Percentiles rank a stretch among this genome's conserved stretches.
Evolutionary conservation across 441 rosid genomes (phyloP).

Genomic region (Populus trichocarpa): DNA sequence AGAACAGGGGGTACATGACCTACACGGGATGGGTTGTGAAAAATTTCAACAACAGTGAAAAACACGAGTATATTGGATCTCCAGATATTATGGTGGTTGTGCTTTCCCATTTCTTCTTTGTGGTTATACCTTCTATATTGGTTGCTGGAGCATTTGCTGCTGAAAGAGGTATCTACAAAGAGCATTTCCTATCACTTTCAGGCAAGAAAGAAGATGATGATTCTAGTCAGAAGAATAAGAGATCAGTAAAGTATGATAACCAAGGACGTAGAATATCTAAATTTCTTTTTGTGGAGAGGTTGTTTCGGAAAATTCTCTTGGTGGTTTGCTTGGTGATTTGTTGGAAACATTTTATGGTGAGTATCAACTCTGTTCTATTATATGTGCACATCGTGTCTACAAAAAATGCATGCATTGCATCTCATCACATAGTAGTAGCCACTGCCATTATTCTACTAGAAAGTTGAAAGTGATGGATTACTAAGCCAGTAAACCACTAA

Average conservation of each 20-base stretch:
- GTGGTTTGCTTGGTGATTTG: slow-evolving; percentile 53
- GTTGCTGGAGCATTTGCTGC: slow-evolving; percentile 56
- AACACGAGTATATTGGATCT: slow-evolving; percentile 55
- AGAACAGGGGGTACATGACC: slow-evolving; percentile 66
- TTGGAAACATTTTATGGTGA: slow-evolving; percentile 81
- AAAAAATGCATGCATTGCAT: not conserved
- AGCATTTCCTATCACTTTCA: slow-evolving; percentile 42
- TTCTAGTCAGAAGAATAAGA: slow-evolving; percentile 30
- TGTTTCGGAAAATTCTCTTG: slow-evolving; percentile 55
- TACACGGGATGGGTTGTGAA: slow-evolving; percentile 79
- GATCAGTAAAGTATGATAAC: slow-evolving; percentile 22
- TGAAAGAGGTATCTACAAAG: slow-evolving; percentile 55
- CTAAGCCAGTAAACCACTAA: not conserved
- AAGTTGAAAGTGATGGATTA: slow-evolving; percentile 3
- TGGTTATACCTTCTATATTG: slow-evolving; percentile 60
- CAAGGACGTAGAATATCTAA: slow-evolving; percentile 26
- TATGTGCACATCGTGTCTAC: not conserved
- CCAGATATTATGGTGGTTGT: slow-evolving; percentile 85
- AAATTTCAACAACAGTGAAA: slow-evolving; percentile 23
- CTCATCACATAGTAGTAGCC: not conserved
- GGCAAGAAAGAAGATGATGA: slow-evolving; percentile 69
- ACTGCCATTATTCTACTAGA: not conserved
- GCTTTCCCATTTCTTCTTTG: slow-evolving; percentile 70
- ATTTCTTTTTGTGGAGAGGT: slow-evolving; percentile 32
- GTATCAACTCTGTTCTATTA: slow-evolving; percentile 3